phyloP scores from a whole-genome alignment of 2,329 filamentous ascomycete genomes.

The Knoxdaviesia capensis region DNA sequence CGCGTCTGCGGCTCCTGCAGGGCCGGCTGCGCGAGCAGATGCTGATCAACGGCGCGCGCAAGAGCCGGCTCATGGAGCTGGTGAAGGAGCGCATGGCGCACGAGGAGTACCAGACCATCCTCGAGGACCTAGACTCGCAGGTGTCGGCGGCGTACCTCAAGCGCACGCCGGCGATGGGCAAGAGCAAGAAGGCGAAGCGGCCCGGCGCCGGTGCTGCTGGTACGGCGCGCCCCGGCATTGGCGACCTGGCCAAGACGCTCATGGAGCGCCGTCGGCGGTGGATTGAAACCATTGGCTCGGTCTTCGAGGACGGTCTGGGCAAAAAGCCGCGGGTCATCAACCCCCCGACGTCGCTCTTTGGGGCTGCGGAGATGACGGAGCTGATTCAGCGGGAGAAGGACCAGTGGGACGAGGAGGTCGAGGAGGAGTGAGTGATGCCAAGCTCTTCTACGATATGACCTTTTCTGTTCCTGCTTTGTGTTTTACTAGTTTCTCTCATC shows the following conservation, averaged over 20 bases:
- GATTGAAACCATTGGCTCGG: constrained; percentile 77
- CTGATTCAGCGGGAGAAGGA: constrained; percentile 60
- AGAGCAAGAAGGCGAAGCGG: constrained; percentile 77
- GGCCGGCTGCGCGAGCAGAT: constrained; percentile 63
- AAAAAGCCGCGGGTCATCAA: constrained; percentile 49
- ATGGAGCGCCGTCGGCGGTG: constrained; percentile 84
- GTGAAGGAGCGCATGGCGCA: constrained; percentile 86
- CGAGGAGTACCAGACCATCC: constrained; percentile 92
- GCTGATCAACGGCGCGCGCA: constrained; percentile 77
- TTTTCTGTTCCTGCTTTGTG: too few species aligned
- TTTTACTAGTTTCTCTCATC: too few species aligned
- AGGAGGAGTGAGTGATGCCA: constrained; percentile 26
- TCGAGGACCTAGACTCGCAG: constrained; percentile 87
- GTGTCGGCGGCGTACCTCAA: constrained; percentile 93
- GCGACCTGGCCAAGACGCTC: constrained; percentile 72
- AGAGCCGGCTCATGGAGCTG: constrained; percentile 67
- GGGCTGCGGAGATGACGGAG: constrained; percentile 48
- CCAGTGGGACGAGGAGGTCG: constrained; percentile 62
- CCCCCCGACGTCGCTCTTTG: constrained; percentile 51
- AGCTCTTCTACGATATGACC: background rate
- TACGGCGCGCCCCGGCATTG: constrained; percentile 60
- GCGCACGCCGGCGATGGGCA: constrained; percentile 81
- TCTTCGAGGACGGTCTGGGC: constrained; percentile 67
- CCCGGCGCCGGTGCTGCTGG: constrained; percentile 43
- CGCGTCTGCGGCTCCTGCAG: constrained; percentile 71